phyloP scores from a whole-genome alignment of 2,329 filamentous ascomycete species.

The Diaporthe sp. region DNA sequence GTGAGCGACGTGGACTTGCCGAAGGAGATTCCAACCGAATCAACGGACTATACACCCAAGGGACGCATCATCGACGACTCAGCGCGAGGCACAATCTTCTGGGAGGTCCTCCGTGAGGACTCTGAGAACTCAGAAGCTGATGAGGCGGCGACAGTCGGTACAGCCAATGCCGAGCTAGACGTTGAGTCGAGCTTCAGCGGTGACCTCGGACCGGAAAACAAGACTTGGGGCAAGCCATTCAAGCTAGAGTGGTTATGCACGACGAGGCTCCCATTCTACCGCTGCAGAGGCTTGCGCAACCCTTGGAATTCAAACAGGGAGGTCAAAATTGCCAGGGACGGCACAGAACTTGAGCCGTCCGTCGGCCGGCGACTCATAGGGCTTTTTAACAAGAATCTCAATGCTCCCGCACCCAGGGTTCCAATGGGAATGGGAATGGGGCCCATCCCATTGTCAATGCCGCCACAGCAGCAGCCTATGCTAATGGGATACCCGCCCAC shows the following conservation, averaged over 20 bases:
- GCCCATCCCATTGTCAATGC: conserved; percentile 26
- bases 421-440: conserved; percentile 29
- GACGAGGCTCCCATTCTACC: conserved; percentile 85
- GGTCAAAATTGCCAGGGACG: conserved; percentile 95
- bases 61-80: conserved; percentile 94
- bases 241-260: conserved; percentile 91
- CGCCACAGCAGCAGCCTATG: conserved; percentile 28
- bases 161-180: conserved; percentile 53
- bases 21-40: conserved; percentile 81
- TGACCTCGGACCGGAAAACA: conserved; percentile 57
- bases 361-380: conserved; percentile 81
- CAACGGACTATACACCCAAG: conserved; percentile 80
- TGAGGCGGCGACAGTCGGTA: conserved; percentile 53
- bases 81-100: conserved; percentile 94
- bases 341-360: conserved; percentile 88
- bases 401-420: conserved; percentile 28
- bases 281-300: conserved; percentile 87
- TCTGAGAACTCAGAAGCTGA: conserved; percentile 53
- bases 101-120: conserved; percentile 78
- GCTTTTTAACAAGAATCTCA: conserved; percentile 72
- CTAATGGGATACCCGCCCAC: conserved; percentile 30
- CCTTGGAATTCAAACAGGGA: conserved; percentile 96
- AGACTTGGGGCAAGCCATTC: conserved; percentile 92
- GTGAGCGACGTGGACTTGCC: conserved; percentile 73
- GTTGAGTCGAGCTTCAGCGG: conserved; percentile 49